Evolutionary conservation across 139 green algal genomes (phyloP).

Genomic region (Auxenochlorella pyrenoidosa): DNA sequence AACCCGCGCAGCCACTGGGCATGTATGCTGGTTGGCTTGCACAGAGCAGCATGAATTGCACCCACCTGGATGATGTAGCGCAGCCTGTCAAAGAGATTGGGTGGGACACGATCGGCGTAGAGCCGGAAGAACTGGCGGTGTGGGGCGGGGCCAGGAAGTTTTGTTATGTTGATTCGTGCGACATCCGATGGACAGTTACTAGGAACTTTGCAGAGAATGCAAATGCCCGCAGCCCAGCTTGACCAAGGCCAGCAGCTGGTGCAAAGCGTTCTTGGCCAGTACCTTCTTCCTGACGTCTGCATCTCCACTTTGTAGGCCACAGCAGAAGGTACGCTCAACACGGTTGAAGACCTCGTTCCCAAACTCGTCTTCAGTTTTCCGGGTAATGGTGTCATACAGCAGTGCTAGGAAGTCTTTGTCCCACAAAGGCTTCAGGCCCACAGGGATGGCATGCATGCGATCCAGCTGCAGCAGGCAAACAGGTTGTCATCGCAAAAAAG

Average conservation of each 20-base stretch:
- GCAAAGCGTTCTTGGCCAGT: background rate
- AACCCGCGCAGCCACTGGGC: no score
- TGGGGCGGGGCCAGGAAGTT: background rate
- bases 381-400: slow-evolving; percentile 57
- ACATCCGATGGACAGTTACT: no score
- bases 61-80: slow-evolving; percentile 85
- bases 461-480: slow-evolving; percentile 39
- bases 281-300: slow-evolving; percentile 46
- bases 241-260: background rate
- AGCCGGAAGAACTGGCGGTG: slow-evolving; percentile 86
- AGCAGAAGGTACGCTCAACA: slow-evolving; percentile 91
- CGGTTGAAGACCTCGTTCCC: slow-evolving; percentile 80
- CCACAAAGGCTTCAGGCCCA: slow-evolving; percentile 55
- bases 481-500: no score
- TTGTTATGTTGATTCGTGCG: no score
- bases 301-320: slow-evolving; percentile 84
- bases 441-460: slow-evolving; percentile 51
- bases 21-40: no score
- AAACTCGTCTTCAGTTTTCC: slow-evolving; percentile 23
- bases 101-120: slow-evolving; percentile 80
- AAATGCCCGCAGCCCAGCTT: background rate
- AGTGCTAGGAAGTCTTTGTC: slow-evolving; percentile 82
- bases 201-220: background rate
- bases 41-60: no score
- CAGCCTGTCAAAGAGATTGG: slow-evolving; percentile 88